phyloP scores from a whole-genome alignment of 441 rosid genomes.

The Pelargonium australe region DNA sequence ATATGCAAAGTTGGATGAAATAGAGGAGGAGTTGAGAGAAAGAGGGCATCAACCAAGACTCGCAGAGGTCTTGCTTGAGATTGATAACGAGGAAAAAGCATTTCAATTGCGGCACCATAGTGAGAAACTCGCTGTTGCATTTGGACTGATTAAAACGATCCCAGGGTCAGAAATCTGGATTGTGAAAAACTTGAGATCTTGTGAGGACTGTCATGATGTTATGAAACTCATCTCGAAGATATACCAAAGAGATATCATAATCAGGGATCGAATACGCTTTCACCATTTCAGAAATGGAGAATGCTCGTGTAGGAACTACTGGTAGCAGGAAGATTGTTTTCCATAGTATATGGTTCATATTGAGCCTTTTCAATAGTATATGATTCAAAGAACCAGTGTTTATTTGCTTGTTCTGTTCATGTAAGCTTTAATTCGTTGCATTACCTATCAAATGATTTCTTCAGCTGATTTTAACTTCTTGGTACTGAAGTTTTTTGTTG shows the following conservation, averaged over 20 bases:
- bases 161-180: slow-evolving; percentile 20
- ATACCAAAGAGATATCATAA: slow-evolving; percentile 7
- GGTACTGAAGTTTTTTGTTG: neutral
- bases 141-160: slow-evolving; percentile 8
- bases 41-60: slow-evolving; percentile 12
- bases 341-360: neutral
- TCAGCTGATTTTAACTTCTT: neutral
- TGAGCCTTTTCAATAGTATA: too few relatives aligned
- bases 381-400: too few relatives aligned
- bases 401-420: too few relatives aligned
- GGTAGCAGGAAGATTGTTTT: neutral
- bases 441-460: neutral
- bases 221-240: slow-evolving; percentile 17
- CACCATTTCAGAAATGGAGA: slow-evolving; percentile 16
- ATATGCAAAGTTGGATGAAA: slow-evolving; percentile 19
- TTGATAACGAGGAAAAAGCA: slow-evolving; percentile 15
- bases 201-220: slow-evolving; percentile 15
- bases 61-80: slow-evolving; percentile 15
- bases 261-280: slow-evolving; percentile 14
- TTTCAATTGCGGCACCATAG: slow-evolving; percentile 18
- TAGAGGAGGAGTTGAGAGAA: slow-evolving; percentile 13
- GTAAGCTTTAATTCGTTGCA: neutral
- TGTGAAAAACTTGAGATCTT: slow-evolving; percentile 16
- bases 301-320: neutral
- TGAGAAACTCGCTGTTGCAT: slow-evolving; percentile 17